Evolutionary conservation across 116 monocot genomes (phyloP), one percentile per base, ranked within the genome.

Genomic region (Phalaenopsis hybrid): DNA sequence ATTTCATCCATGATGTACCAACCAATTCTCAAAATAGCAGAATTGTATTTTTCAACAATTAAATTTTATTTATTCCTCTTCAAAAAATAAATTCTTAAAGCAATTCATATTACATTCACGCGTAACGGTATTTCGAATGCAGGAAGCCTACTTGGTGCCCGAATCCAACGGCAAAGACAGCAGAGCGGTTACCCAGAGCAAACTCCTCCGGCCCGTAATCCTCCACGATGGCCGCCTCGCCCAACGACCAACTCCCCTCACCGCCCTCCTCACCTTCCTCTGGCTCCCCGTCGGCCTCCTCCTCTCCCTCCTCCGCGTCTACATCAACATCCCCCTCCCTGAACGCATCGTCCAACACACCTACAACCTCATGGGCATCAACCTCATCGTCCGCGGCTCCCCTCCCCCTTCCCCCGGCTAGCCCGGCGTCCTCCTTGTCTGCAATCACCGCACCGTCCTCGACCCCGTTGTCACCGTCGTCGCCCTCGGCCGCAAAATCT

Each of bases 401-500:
- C 89, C 86, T 2, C 83, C 85, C 18, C 89, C 85, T 3, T 50
- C 85, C 57, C 79, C 81, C 51, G 85, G 83, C 75, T 87, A 84
- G 79, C 91, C 91, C 1, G 91, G 91, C 21, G 87, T 87, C 51
- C 87, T 91, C 78, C 84, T 85, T 79, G 91, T 89, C 31, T 89
- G 91, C 85, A 91, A 91, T 84, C 91, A 91, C 81, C 91, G 87
- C 58, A 87, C 89, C 59, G 81, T 91, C 50, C 85, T 91, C 10
- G 92, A 92, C 83, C 92, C 89, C 20, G 86, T 90, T 17, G 76
- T 92, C 81, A 88, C 83, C 70, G 81, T 88, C 61, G 85, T 82
- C 25, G 92, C 86, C 2, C 84, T 92, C 57, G 80, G 88, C 74
- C 86, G 88, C 37, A 92, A 90, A 83, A 74, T 92, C 83, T 83